Conservation (phyloP, 495 filamentous ascomycete species). For the Parachaetomium inaequale region DNA sequence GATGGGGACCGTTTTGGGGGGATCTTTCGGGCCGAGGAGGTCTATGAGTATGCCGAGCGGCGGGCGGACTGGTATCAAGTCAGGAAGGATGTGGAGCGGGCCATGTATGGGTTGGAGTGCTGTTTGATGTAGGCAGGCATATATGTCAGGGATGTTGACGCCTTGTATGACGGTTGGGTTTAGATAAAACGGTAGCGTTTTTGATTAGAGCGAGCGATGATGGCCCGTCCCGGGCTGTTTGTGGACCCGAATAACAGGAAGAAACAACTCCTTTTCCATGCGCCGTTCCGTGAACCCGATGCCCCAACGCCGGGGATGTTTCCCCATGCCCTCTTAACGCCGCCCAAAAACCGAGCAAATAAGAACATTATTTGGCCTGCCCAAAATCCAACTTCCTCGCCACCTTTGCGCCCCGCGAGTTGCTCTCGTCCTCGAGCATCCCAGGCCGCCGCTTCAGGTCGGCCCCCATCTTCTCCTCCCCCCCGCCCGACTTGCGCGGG, state of each 20-base stretch:
- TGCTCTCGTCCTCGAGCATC: slow-evolving; percentile 57
- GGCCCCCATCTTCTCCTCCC: slow-evolving; percentile 69
- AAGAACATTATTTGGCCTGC: slow-evolving; percentile 43
- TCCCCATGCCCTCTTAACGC: background rate
- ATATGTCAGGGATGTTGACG: background rate
- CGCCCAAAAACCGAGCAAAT: background rate
- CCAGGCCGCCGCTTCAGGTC: slow-evolving; percentile 81
- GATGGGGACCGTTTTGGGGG: slow-evolving; percentile 86
- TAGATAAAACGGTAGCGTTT: slow-evolving; percentile 9
- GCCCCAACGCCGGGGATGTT: background rate
- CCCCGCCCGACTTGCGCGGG: slow-evolving; percentile 57
- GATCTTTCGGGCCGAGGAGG: slow-evolving; percentile 91
- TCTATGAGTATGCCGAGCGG: slow-evolving; percentile 93
- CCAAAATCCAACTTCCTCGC: slow-evolving; percentile 87
- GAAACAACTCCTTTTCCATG: background rate
- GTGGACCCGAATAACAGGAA: background rate
- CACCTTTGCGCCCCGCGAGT: slow-evolving; percentile 57
- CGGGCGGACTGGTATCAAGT: slow-evolving; percentile 93
- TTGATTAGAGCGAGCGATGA: background rate
- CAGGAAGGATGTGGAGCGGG: slow-evolving; percentile 82
- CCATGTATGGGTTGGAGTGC: slow-evolving; percentile 97
- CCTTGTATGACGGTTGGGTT: background rate
- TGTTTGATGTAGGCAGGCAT: slow-evolving; percentile 63
- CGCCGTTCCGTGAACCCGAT: background rate
- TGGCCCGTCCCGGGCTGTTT: background rate